Evolutionary conservation across 1,284 basidiomycete genomes (phyloP).

Genomic region (Trametes hirsuta): DNA sequence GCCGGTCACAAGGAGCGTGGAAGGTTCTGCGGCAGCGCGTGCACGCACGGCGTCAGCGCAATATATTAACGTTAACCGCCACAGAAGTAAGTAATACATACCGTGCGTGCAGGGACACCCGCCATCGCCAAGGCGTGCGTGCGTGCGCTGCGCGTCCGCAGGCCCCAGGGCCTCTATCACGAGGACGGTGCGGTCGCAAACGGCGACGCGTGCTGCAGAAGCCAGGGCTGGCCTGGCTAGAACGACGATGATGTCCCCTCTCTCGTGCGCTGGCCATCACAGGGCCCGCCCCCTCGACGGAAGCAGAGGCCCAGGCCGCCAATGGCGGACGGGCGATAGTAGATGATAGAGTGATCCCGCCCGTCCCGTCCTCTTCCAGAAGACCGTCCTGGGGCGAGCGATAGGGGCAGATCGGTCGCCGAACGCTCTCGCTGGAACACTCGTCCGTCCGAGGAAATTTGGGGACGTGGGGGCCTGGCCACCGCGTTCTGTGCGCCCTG

Average conservation of each 20-base stretch:
- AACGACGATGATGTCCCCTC: not conserved
- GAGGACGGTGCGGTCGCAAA: not conserved
- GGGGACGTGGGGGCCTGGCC: too few relatives aligned
- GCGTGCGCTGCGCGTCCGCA: too few relatives aligned
- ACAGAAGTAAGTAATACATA: not conserved
- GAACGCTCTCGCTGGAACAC: too few relatives aligned
- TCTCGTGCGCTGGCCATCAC: not conserved
- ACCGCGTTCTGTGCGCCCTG: not conserved
- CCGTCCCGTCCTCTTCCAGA: conserved; percentile 1
- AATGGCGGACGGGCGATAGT: not conserved
- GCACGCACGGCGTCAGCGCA: not conserved
- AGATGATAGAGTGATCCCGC: not conserved
- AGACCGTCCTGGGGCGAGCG: not conserved
- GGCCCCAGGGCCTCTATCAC: not conserved
- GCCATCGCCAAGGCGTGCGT: not conserved
- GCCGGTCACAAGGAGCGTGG: not conserved
- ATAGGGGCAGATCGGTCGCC: not conserved
- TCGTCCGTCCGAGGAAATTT: too few relatives aligned
- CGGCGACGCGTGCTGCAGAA: not conserved
- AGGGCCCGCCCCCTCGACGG: not conserved
- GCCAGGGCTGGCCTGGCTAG: not conserved
- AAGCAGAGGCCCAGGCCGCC: not conserved
- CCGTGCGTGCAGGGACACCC: not conserved
- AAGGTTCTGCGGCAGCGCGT: not conserved
- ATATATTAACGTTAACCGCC: conserved; percentile 2